Evolutionary conservation across 2,329 filamentous ascomycete genomes (phyloP).

Genomic region (Daldinia sp.): DNA sequence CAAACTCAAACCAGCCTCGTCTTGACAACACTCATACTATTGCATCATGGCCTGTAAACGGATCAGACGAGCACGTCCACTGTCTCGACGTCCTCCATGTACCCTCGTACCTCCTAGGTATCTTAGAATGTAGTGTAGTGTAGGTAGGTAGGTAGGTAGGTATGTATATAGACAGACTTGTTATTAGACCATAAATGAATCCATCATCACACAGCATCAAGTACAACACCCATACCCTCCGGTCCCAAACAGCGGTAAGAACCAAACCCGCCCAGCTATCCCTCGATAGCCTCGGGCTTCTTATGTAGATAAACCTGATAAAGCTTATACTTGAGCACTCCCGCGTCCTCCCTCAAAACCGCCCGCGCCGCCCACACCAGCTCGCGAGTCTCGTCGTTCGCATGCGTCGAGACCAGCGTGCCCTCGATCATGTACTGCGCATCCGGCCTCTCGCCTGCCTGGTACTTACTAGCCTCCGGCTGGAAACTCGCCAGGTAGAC

Average conservation of each 20-base stretch:
- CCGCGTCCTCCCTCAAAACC: slow-evolving; percentile 36
- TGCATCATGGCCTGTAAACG: slow-evolving; percentile 13
- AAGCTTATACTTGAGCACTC: slow-evolving; percentile 41
- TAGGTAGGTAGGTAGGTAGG: not conserved
- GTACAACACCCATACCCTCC: no score
- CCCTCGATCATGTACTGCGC: slow-evolving; percentile 50
- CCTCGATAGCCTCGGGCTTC: slow-evolving; percentile 7
- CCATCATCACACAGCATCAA: no score
- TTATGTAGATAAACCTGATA: slow-evolving; percentile 48
- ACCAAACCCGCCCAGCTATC: not conserved
- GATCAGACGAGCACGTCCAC: not conserved
- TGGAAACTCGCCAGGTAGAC: slow-evolving; percentile 53
- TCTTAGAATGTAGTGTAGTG: no score
- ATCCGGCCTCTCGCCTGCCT: slow-evolving; percentile 8
- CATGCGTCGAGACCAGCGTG: slow-evolving; percentile 38
- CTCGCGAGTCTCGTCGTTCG: slow-evolving; percentile 32
- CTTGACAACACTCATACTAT: slow-evolving; percentile 18
- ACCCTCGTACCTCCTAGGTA: not conserved
- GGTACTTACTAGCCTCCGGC: not conserved
- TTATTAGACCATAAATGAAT: not conserved
- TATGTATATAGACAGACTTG: not conserved
- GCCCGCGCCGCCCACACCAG: slow-evolving; percentile 47
- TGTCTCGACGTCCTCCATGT: no score
- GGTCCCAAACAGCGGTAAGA: not conserved
- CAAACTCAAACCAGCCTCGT: slow-evolving; percentile 4